Conservation (phyloP, 352 stramenopile genomes). For the Aphanomyces euteiches region DNA sequence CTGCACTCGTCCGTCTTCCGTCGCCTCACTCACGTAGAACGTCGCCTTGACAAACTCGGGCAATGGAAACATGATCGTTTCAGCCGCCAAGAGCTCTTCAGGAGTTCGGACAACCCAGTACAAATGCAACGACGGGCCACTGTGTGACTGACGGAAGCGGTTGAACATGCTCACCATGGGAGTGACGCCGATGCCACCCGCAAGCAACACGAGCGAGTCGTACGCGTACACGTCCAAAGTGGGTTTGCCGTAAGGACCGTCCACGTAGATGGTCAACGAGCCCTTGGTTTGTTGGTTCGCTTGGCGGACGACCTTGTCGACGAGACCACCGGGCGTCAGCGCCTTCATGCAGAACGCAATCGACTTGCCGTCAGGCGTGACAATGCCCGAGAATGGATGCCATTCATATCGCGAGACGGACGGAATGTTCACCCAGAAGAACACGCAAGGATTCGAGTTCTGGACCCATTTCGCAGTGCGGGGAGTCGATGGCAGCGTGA, state of each 20-base stretch:
- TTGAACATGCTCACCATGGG: conserved; percentile 71
- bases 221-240: conserved; percentile 57
- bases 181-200: conserved; percentile 69
- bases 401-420: conserved; percentile 60
- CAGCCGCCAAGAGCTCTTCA: conserved; percentile 66
- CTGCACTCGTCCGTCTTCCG: neutral
- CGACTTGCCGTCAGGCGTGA: conserved; percentile 61
- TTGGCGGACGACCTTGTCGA: conserved; percentile 43
- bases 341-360: conserved; percentile 71
- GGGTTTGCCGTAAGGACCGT: conserved; percentile 61
- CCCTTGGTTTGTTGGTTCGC: conserved; percentile 38
- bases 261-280: conserved; percentile 48
- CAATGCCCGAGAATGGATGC: conserved; percentile 78
- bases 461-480: conserved; percentile 60
- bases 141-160: conserved; percentile 43
- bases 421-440: conserved; percentile 70
- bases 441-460: conserved; percentile 53
- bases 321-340: conserved; percentile 43
- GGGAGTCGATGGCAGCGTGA: conserved; percentile 48
- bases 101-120: conserved; percentile 55
- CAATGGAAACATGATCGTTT: conserved; percentile 56
- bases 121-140: conserved; percentile 36
- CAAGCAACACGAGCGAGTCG: conserved; percentile 59
- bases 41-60: conserved; percentile 29
- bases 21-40: neutral